Evolutionary conservation across 2,329 filamentous ascomycete genomes (phyloP).

Genomic region (Teratosphaeria nubilosa): DNA sequence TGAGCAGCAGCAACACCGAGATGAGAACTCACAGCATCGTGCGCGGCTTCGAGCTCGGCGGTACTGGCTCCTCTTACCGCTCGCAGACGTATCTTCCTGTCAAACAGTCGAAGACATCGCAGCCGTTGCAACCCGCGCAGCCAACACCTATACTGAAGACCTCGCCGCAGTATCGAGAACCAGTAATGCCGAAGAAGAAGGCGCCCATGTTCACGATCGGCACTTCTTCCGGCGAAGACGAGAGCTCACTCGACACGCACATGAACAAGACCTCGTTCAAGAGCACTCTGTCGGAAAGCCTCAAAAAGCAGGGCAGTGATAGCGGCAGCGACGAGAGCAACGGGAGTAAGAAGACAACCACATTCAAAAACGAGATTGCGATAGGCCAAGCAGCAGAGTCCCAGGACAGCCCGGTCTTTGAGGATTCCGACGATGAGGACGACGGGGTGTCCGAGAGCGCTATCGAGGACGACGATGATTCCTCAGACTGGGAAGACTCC

Average conservation of each 20-base stretch:
- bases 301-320: constrained; percentile 26
- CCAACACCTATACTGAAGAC: constrained; percentile 53
- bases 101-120: neutral
- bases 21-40: constrained; percentile 61
- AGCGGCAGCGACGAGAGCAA: constrained; percentile 27
- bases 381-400: constrained; percentile 48
- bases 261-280: constrained; percentile 35
- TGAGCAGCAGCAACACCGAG: constrained; percentile 55
- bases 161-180: constrained; percentile 24
- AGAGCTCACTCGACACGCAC: constrained; percentile 60
- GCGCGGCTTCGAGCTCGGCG: constrained; percentile 74
- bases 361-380: constrained; percentile 67
- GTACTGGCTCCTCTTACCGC: constrained; percentile 58
- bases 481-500: constrained; percentile 47
- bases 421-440: constrained; percentile 45
- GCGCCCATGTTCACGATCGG: constrained; percentile 65
- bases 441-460: constrained; percentile 67
- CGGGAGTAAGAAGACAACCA: constrained; percentile 62
- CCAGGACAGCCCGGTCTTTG: constrained; percentile 49
- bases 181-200: constrained; percentile 47
- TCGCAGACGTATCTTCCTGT: constrained; percentile 44
- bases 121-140: constrained; percentile 28
- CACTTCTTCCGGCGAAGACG: constrained; percentile 70
- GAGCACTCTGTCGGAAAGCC: constrained; percentile 45
- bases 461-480: constrained; percentile 50